Evolutionary conservation across 1,284 basidiomycete species (phyloP).

Genomic region (Rhodotorula glutinis): DNA sequence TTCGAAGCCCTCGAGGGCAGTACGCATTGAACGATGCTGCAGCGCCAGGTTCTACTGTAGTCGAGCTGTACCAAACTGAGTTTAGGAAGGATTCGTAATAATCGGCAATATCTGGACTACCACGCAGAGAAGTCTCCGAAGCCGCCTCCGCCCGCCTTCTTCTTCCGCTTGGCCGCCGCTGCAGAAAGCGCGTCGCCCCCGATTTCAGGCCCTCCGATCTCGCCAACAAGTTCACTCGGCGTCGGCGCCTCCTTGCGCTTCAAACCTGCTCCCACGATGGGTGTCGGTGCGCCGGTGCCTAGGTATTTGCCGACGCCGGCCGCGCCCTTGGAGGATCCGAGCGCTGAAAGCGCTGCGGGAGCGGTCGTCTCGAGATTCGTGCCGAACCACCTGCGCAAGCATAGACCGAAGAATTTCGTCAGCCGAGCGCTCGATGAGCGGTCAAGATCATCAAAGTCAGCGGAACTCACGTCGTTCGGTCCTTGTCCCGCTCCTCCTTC

Average conservation of each 20-base stretch:
- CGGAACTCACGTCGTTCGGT: slow-evolving; percentile 50
- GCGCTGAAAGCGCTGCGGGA: slow-evolving; percentile 3
- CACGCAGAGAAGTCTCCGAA: slow-evolving; percentile 66
- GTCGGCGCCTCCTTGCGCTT: slow-evolving; percentile 41
- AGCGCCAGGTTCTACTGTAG: too few relatives aligned
- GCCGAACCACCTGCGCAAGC: slow-evolving; percentile 41
- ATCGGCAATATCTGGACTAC: slow-evolving; percentile 18
- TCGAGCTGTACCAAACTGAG: too few relatives aligned
- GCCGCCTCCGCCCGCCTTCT: slow-evolving; percentile 70
- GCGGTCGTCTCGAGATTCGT: slow-evolving; percentile 32
- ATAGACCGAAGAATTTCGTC: too few relatives aligned
- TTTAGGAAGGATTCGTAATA: too few relatives aligned
- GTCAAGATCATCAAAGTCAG: neutral
- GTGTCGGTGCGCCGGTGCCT: slow-evolving; percentile 10
- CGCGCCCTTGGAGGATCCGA: slow-evolving; percentile 11
- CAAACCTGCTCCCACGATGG: slow-evolving; percentile 7
- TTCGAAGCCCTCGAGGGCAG: too few relatives aligned
- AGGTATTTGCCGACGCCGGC: slow-evolving; percentile 53
- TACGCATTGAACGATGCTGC: too few relatives aligned
- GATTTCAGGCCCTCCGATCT: slow-evolving; percentile 3
- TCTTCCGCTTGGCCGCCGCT: slow-evolving; percentile 49
- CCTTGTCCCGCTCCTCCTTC: slow-evolving; percentile 56
- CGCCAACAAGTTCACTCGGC: slow-evolving; percentile 43
- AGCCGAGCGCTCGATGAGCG: neutral
- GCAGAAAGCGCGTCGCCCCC: slow-evolving; percentile 29